Conservation (phyloP, 768 basidiomycete species). For the Xanthoconium stramineum region DNA sequence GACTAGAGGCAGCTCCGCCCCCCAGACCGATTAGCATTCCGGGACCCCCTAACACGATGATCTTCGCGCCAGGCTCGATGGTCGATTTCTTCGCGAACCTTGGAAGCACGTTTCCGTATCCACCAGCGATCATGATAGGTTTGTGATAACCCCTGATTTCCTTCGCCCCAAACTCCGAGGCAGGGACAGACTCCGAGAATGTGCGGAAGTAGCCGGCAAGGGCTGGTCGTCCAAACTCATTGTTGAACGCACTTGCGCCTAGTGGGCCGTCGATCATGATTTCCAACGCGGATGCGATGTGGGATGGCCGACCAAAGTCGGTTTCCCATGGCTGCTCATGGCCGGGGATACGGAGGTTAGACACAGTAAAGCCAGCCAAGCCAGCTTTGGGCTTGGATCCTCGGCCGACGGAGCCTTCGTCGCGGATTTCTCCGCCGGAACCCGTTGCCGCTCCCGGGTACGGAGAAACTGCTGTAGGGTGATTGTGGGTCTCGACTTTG, state of each 20-base stretch:
- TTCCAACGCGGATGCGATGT: slow-evolving; percentile 90
- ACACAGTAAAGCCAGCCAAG: slow-evolving; percentile 87
- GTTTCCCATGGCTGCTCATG: slow-evolving; percentile 95
- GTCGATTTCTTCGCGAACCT: slow-evolving; percentile 73
- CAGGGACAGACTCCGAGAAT: slow-evolving; percentile 74
- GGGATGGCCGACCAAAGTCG: slow-evolving; percentile 84
- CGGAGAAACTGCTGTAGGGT: slow-evolving; percentile 97
- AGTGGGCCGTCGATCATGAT: slow-evolving; percentile 98
- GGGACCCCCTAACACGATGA: slow-evolving; percentile 93
- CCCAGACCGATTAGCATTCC: slow-evolving; percentile 96
- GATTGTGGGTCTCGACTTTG: slow-evolving; percentile 99
- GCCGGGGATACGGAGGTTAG: slow-evolving; percentile 89
- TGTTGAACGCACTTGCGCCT: slow-evolving; percentile 95
- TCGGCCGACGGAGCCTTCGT: slow-evolving; percentile 93
- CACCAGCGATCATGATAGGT: slow-evolving; percentile 99
- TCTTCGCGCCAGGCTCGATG: slow-evolving; percentile 79
- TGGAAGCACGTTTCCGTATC: slow-evolving; percentile 89
- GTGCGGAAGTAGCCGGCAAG: slow-evolving; percentile 94
- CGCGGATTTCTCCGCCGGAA: slow-evolving; percentile 96
- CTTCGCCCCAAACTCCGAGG: slow-evolving; percentile 42
- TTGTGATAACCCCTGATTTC: slow-evolving; percentile 97
- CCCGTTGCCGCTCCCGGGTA: slow-evolving; percentile 99
- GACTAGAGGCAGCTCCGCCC: slow-evolving; percentile 94
- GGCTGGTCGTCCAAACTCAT: slow-evolving; percentile 95
- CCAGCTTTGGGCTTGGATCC: slow-evolving; percentile 98